Evolutionary conservation across 225 moss, liverwort and hornwort genomes (phyloP), one percentile per base, ranked within the genome.

Genomic region (Takakia lepidozioides): DNA sequence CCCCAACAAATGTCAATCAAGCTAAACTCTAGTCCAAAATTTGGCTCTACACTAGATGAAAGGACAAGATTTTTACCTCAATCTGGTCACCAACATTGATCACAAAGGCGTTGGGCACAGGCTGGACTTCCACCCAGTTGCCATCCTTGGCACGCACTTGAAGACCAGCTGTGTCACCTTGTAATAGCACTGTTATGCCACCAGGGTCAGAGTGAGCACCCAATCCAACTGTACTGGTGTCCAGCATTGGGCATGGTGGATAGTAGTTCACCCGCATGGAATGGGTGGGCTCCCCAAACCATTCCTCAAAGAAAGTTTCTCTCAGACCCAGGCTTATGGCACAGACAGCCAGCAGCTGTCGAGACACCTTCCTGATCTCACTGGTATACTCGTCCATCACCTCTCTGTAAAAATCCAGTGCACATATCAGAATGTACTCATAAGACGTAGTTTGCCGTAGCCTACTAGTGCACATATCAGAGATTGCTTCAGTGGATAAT

Each of bases 71-170:
- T n/a, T n/a, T 4, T 46, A 56, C 56, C 44, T 56, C 44, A 9
- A 56, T 11, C 13, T 43, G 43, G 40, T 56, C 56, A 24, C 56
- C 56, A 2, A 46, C 19, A 29, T 56, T 56, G 29, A 56, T 25
- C 18, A 56, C 44, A 19, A 56, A 27, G 8, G 56, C 56, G n/a
- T 35, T 43, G 8, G 37, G n/a, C 43, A 56, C 21, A 7, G 56
- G 28, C 8, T 56, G 43, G 11, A 56, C 30, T 21, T 43, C 43
- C 4, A 55, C 55, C 55, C 55, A 43, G 17, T 55, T 23, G 22
- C 26, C 24, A 10, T 28, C 26, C 38, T 25, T 55, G 24, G 25
- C 23, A 26, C 27, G 40, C 10, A 55, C 55, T 55, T 55, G 41
- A 10, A 55, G 43, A 8, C 55, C 55, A 18, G 14, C 42, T 5